Base-by-base conservation (phyloP, 371 early-diverging fungal species). In the Mortierella sp. region DNA sequence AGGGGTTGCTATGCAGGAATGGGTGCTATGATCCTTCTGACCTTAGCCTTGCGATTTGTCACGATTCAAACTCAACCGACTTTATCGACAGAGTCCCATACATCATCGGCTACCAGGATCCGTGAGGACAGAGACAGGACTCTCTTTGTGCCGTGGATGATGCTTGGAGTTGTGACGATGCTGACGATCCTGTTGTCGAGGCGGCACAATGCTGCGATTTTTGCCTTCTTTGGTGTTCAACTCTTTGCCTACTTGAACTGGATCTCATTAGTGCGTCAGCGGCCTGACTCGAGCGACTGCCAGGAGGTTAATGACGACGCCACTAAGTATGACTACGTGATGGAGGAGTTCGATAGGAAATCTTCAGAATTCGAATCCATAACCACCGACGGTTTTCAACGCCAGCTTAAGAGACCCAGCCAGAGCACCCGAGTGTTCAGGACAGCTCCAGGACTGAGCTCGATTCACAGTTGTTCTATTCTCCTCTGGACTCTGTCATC, bases 141-240 rank as follows among this genome's bases (percentile, higher is more conserved):
- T 31, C 74, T 78, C 19, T 80, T 84, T 73, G 63, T 74, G 55
- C 77, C 75, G 48, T 78, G 24, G 34, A 82, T 81, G 81, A 48
- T 77, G 38, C 79, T 76, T 71, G 88, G 73, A 16, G 60, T 58
- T 14, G 78, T 57, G 63, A 92, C 83, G 58, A 80, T 94, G 21
- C 73, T 95, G 21, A 72, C 94, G 68, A 81, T 95, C 42, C 89
- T 96, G 48, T 88, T 95, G 9, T 88, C 93, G 28, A 89, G 92
- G 28, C 82, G 92, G 31, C 93, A 95, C 70, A 93, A 95, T 84
- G 90, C 93, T 5, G 76, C 90, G 16, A 71, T 95, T 54, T 95
- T 92, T 78, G 79, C 88, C 1, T 57, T 95, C 38, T 95, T 94
- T 80, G 86, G 83, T 24, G 42, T 92, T 14, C 94, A 93, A 55